Evolutionary conservation across 768 basidiomycete species (phyloP), one percentile per base, ranked within the genome.

Genomic region (Hygrophorus pudorinus): DNA sequence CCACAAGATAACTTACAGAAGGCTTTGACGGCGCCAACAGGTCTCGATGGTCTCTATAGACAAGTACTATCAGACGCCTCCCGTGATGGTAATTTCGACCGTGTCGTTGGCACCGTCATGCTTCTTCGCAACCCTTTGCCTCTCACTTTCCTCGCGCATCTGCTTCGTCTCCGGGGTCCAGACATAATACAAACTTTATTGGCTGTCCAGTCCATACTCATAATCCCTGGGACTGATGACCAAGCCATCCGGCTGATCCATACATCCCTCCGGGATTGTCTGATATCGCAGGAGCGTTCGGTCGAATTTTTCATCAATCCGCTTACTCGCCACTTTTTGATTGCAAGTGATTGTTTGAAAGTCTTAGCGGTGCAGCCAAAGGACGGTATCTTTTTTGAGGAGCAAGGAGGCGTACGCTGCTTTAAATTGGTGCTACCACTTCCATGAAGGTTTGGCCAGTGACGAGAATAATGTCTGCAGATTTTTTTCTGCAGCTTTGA

Each of bases 161-260:
- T 50, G 2, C 42, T 47, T 20, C 38, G 24, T n/a, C 45, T 52
- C 5, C 14, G 31, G 8, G 16, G 35, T 11, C 35, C 37, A 3
- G 18, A 49, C 17, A 33, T 41, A 21, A 35, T 13, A n/a, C 12
- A 17, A 6, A 29, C 46, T 5, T 20, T 52, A 21, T 41, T 17
- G 7, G 34, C 38, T 13, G 27, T 50, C 5, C 49, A 50, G 17
- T 50, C 46, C 7, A 38, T 53, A 14, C 38, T 53, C 5, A 7
- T 30, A 14, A 43, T 53, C 11, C 43, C 51, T 6, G 42, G 40
- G 10, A 17, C 43, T 17, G 31, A 48, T 20, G n/a, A 35, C 12
- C 48, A 54, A 14, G 53, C 56, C n/a, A 59, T 65, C 35, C 54
- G 45, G 12, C 53, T 43, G 8, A 9, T 36, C 3, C 42, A 43